Evolutionary conservation across 441 rosid genomes (phyloP).

Genomic region (Heliophila coronopifolia): DNA sequence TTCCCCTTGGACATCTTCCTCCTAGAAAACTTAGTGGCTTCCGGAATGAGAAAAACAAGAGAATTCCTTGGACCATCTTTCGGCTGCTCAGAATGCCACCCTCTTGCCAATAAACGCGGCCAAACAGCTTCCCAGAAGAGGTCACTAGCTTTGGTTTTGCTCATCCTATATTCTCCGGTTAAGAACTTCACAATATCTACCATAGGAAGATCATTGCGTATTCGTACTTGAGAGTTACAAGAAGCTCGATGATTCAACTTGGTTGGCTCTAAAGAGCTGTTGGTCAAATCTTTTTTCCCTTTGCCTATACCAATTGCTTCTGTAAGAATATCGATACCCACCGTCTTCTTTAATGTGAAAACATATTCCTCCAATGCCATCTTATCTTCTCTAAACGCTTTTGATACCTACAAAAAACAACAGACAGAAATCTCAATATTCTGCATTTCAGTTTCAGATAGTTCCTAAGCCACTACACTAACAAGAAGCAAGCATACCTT

Average conservation of each 20-base stretch:
- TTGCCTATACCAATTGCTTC: slow-evolving; percentile 72
- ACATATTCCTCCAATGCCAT: slow-evolving; percentile 57
- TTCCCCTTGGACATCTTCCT: slow-evolving; percentile 60
- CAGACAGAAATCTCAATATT: slow-evolving; percentile 5
- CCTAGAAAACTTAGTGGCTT: slow-evolving; percentile 56
- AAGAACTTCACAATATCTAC: slow-evolving; percentile 54
- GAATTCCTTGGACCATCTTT: slow-evolving; percentile 43
- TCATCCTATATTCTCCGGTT: slow-evolving; percentile 65
- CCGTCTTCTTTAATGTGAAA: slow-evolving; percentile 42
- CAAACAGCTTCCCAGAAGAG: slow-evolving; percentile 97
- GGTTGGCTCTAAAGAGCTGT: slow-evolving; percentile 45
- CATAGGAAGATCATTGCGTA: slow-evolving; percentile 63
- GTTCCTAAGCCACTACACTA: not conserved
- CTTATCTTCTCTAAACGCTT: slow-evolving; percentile 53
- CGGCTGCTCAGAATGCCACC: slow-evolving; percentile 91
- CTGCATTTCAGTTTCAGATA: slow-evolving; percentile 7
- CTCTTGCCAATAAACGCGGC: slow-evolving; percentile 86
- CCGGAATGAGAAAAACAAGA: slow-evolving; percentile 67
- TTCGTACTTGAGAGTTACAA: slow-evolving; percentile 45
- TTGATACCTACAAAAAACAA: slow-evolving; percentile 41
- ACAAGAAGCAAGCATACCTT: slow-evolving; percentile 40
- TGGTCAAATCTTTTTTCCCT: slow-evolving; percentile 70
- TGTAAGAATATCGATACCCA: slow-evolving; percentile 40
- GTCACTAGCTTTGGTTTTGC: slow-evolving; percentile 72
- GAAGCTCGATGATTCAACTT: slow-evolving; percentile 39